phyloP scores from a whole-genome alignment of 2,329 filamentous ascomycete genomes.

The Dactylellina drechsleri region DNA sequence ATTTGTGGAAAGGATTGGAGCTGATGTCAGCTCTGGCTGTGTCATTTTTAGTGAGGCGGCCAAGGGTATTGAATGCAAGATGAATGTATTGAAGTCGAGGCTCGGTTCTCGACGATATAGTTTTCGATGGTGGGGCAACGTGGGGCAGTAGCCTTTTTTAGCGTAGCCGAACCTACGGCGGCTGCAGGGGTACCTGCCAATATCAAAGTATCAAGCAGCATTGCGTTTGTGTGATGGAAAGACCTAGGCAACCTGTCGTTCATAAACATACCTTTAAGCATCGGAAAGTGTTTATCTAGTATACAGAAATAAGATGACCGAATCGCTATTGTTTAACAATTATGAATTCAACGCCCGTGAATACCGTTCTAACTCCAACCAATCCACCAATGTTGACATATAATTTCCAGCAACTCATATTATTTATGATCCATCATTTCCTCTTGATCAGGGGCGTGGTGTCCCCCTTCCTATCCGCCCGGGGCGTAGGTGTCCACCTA shows the following conservation, averaged over 20 bases:
- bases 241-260: too few relatives aligned
- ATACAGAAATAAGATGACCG: too few relatives aligned
- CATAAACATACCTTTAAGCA: too few relatives aligned
- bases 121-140: background rate
- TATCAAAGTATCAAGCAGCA: too few relatives aligned
- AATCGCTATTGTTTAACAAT: background rate
- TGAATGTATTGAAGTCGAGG: background rate
- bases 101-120: background rate
- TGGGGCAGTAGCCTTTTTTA: background rate
- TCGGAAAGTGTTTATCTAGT: too few relatives aligned
- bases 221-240: too few relatives aligned
- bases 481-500: constrained; percentile 56
- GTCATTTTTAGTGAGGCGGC: constrained; percentile 26
- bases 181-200: too few relatives aligned
- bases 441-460: constrained; percentile 44
- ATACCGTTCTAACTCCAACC: constrained; percentile 21
- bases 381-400: constrained; percentile 1
- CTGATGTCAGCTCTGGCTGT: constrained; percentile 40
- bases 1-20: constrained; percentile 42
- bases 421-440: constrained; percentile 2
- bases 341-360: background rate
- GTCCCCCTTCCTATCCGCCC: constrained; percentile 48
- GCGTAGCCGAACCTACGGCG: too few relatives aligned
- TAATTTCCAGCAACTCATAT: background rate
- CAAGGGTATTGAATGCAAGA: background rate